phyloP scores from a whole-genome alignment of 805 yeast genomes.

The Candida hispaniensis region DNA sequence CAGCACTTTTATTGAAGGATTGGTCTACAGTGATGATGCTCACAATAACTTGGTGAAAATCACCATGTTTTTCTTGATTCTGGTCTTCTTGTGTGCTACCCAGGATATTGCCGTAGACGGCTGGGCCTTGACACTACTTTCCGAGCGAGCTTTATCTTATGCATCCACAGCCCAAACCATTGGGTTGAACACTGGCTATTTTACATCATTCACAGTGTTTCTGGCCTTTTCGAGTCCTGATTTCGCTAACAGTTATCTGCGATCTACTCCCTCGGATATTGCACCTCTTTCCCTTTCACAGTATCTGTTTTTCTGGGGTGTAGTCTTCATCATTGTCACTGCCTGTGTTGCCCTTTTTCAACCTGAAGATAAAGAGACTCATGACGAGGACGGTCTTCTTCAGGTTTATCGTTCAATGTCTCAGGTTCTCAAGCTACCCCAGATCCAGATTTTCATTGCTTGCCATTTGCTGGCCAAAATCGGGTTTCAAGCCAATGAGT shows the following conservation, averaged over 20 bases:
- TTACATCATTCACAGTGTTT: slow-evolving; percentile 81
- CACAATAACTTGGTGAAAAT: slow-evolving; percentile 40
- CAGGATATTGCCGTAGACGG: slow-evolving; percentile 99
- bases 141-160: slow-evolving; percentile 67
- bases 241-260: slow-evolving; percentile 76
- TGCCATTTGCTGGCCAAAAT: slow-evolving; percentile 74
- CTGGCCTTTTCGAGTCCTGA: slow-evolving; percentile 85
- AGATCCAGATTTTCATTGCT: slow-evolving; percentile 61
- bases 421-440: slow-evolving; percentile 38
- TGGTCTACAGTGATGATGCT: slow-evolving; percentile 37
- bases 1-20: slow-evolving; percentile 46
- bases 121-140: slow-evolving; percentile 88
- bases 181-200: slow-evolving; percentile 89
- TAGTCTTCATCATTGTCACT: slow-evolving; percentile 58
- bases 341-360: slow-evolving; percentile 45
- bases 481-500: slow-evolving; percentile 93
- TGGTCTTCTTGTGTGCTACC: slow-evolving; percentile 87
- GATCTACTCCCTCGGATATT: slow-evolving; percentile 45
- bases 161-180: slow-evolving; percentile 97
- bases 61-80: slow-evolving; percentile 59
- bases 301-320: slow-evolving; percentile 71
- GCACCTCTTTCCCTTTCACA: slow-evolving; percentile 66
- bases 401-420: slow-evolving; percentile 30
- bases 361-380: slow-evolving; percentile 55
- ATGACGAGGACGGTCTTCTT: slow-evolving; percentile 25